A percentile compares a stretch with the other conserved stretches of the same genome.
These are phyloP conservation scores for Diaporthe sp. DNA, from an alignment of 2,329 filamentous ascomycete genomes.

Conservation along the genomic window DNA sequence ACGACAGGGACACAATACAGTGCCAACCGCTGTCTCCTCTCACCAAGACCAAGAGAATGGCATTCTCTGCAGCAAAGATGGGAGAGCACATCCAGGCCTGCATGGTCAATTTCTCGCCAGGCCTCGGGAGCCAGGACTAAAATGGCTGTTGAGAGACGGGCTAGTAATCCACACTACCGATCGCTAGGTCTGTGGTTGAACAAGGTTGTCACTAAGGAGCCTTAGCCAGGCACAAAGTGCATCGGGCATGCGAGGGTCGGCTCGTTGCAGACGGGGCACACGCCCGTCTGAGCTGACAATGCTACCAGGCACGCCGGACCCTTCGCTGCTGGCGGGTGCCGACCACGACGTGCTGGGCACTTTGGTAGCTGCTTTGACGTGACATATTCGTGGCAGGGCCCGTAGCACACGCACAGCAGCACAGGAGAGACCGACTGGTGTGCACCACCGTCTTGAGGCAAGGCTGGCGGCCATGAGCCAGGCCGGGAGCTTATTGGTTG, in stretches of 20 bases:
- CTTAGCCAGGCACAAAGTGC: slow-evolving; percentile 22
- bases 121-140: background rate
- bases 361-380: background rate
- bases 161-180: slow-evolving; percentile 13
- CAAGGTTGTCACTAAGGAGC: slow-evolving; percentile 2
- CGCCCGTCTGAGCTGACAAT: slow-evolving; percentile 14
- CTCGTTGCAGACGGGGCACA: slow-evolving; percentile 25
- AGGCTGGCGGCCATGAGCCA: slow-evolving; percentile 25
- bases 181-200: background rate
- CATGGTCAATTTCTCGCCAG: background rate
- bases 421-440: background rate
- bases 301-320: background rate
- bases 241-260: slow-evolving; percentile 14
- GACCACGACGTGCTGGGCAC: background rate
- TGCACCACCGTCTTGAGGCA: slow-evolving; percentile 21
- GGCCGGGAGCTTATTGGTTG: slow-evolving; percentile 25
- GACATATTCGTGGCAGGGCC: background rate
- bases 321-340: background rate
- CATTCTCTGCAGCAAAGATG: background rate
- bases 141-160: background rate
- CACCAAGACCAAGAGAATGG: background rate
- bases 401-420: background rate
- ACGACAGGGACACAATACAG: slow-evolving; percentile 14
- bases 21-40: background rate
- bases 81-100: background rate